These are phyloP conservation scores for Lineolata rhizophorae DNA, from an alignment of 495 filamentous ascomycete species.

Conservation along the genomic window DNA sequence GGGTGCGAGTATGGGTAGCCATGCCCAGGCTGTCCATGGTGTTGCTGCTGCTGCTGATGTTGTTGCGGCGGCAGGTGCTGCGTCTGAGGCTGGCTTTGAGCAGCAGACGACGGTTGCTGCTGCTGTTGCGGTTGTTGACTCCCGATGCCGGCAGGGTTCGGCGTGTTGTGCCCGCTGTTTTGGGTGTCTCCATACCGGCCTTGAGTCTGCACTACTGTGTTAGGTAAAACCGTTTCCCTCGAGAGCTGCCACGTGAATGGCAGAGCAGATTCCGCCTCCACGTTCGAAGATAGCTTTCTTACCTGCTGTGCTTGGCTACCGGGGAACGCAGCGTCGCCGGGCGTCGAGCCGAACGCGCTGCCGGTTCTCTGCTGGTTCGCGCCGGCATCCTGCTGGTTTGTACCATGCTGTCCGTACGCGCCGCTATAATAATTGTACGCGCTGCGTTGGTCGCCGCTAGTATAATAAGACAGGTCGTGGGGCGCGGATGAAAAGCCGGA, in stretches of 20 bases:
- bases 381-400: conserved; percentile 50
- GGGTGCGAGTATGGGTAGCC: conserved; percentile 40
- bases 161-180: conserved; percentile 71
- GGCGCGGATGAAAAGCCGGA: conserved; percentile 50
- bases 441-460: conserved; percentile 50
- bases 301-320: conserved; percentile 19
- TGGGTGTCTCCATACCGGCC: conserved; percentile 63
- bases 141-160: conserved; percentile 51
- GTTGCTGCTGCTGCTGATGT: conserved; percentile 28
- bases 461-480: conserved; percentile 73
- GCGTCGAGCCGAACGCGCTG: conserved; percentile 54
- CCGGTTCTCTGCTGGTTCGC: conserved; percentile 44
- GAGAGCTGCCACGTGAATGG: too few species aligned
- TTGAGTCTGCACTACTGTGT: conserved; percentile 26
- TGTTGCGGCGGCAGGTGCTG: conserved; percentile 46
- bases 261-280: too few species aligned
- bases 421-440: conserved; percentile 62
- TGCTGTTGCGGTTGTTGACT: background rate
- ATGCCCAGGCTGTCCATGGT: conserved; percentile 14
- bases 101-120: conserved; percentile 32
- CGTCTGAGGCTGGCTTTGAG: conserved; percentile 28
- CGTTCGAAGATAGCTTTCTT: conserved; percentile 6
- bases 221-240: too few species aligned
- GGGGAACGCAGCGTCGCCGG: conserved; percentile 42
- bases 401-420: conserved; percentile 38